Evolutionary conservation across 768 basidiomycete species (phyloP), one percentile per base, ranked within the genome.

Genomic region (Kockovaella imperatae): DNA sequence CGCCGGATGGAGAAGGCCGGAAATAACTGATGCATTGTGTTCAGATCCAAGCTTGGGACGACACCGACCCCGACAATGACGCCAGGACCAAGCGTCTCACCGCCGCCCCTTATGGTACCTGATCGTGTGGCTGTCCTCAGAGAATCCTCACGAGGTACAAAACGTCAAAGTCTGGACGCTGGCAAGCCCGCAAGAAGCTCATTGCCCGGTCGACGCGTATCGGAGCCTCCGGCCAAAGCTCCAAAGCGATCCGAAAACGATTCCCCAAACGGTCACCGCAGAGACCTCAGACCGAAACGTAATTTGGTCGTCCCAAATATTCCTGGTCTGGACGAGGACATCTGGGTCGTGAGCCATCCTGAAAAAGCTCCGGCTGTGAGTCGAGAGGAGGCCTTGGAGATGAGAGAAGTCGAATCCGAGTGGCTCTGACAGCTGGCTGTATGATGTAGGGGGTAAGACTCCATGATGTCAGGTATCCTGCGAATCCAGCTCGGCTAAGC

Each of bases 321-420:
- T 11, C 26, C 54, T 7, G 47, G n/a, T 6, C 53, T 54, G 31
- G 50, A 55, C 24, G 53, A 52, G 30, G 52, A 57, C 24, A 55
- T 57, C 24, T 55, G 56, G 56, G 50, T 47, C 3, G 42, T 52
- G 39, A 56, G 56, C 18, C 36, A 20, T 8, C 8, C 36, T 8
- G 10, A 20, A 38, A 10, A 26, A 18, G 20, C 8, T 13, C 23
- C 41, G 38, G 49, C 14, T n/a, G n/a, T n/a, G n/a, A n/a, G n/a
- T n/a, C n/a, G n/a, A n/a, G 58, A 63, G 20, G 62, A 64, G 20
- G 51, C 52, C 2, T 50, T 36, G 30, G 62, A 64, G 36, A 45
- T 64, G 38, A 44, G 48, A 26, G 62, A 58, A 21, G 62, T 64
- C 4, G 62, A 64, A 40, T 56, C 49, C 13, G 52, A 56, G 2